phyloP scores from a whole-genome alignment of 345 rosid genomes.

The Eucalyptus brandiana region DNA sequence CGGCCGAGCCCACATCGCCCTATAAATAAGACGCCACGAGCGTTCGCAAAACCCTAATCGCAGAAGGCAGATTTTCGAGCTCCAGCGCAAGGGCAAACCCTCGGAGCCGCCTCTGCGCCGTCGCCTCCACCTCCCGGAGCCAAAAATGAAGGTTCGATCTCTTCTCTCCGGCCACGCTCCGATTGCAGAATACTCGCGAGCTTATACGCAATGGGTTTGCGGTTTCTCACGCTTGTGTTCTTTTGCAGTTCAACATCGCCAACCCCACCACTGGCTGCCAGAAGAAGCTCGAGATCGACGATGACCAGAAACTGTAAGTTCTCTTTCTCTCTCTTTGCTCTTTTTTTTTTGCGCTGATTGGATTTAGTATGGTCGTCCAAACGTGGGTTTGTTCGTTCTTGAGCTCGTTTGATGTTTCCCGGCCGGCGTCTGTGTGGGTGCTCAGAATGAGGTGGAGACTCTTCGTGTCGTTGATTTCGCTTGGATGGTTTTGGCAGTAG shows the following conservation, averaged over 20 bases:
- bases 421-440: not conserved
- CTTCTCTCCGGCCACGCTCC: not conserved
- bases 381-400: not conserved
- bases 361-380: not conserved
- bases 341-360: not conserved
- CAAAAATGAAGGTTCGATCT: not conserved
- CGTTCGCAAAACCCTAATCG: not conserved
- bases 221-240: not conserved
- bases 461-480: not conserved
- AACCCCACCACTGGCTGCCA: constrained; percentile 45
- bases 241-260: constrained; percentile 31
- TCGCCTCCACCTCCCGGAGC: not conserved
- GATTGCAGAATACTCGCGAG: not conserved
- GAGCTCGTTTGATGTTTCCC: not conserved
- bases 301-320: constrained; percentile 29
- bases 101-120: not conserved
- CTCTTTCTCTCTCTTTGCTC: not conserved
- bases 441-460: not conserved
- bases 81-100: not conserved
- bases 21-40: not conserved
- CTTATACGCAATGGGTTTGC: not conserved
- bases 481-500: not conserved
- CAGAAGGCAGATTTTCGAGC: not conserved
- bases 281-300: constrained; percentile 47
- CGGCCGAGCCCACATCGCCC: not conserved